Evolutionary conservation across 768 basidiomycete species (phyloP).

Genomic region (Rhodotorula toruloides): DNA sequence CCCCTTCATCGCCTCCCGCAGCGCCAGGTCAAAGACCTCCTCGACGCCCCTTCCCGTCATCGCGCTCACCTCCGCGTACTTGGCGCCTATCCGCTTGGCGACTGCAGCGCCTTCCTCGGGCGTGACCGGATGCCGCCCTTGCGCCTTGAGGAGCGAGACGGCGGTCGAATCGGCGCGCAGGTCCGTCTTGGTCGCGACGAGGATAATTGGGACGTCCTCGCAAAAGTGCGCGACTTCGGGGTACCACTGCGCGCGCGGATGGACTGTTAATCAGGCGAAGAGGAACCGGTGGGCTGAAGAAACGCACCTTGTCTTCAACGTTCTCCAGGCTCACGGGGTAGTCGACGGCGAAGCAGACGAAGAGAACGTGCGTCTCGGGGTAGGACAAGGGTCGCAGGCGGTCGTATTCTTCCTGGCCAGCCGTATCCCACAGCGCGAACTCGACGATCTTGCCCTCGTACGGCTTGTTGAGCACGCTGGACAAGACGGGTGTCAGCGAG

Average conservation of each 20-base stretch:
- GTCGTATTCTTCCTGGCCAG: constrained; percentile 98
- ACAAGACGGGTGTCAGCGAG: not conserved
- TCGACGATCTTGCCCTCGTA: constrained; percentile 88
- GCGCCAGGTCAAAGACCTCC: constrained; percentile 82
- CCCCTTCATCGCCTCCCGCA: constrained; percentile 79
- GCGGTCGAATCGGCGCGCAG: constrained; percentile 79
- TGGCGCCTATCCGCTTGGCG: constrained; percentile 78
- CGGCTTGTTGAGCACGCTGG: constrained; percentile 86
- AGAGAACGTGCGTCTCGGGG: constrained; percentile 96
- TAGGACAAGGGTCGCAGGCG: constrained; percentile 93
- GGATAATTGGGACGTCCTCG: constrained; percentile 77
- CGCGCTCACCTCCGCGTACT: constrained; percentile 89
- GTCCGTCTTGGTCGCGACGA: constrained; percentile 92
- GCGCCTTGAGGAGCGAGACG: constrained; percentile 79
- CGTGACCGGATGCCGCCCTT: constrained; percentile 66
- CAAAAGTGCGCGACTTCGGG: constrained; percentile 90
- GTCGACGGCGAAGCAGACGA: constrained; percentile 97
- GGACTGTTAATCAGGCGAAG: not conserved
- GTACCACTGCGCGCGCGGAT: constrained; percentile 63
- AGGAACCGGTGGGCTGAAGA: not conserved
- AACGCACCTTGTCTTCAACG: constrained; percentile 97
- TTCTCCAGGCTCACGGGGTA: constrained; percentile 95
- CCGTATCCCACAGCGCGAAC: constrained; percentile 99
- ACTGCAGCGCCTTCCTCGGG: constrained; percentile 75
- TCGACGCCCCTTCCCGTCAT: constrained; percentile 85